phyloP scores from a whole-genome alignment of 2,329 filamentous ascomycete genomes.

The Aspergillus sp. region DNA sequence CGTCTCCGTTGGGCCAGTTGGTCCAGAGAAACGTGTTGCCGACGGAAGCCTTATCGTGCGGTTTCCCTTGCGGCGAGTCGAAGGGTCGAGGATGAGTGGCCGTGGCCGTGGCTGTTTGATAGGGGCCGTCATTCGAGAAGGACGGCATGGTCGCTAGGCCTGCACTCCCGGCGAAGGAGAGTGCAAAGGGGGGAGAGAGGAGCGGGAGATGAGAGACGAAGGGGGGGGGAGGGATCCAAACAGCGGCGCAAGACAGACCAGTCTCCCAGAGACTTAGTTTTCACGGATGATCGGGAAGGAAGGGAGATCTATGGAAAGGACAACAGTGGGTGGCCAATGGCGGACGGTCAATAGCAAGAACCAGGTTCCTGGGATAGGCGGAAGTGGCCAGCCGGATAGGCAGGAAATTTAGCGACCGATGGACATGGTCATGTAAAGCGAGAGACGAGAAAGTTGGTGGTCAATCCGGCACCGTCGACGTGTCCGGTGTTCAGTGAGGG shows the following conservation, averaged over 20 bases:
- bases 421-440: conserved; percentile 23
- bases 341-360: conserved; percentile 4
- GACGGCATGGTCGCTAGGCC: conserved; percentile 37
- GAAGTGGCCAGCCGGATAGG: conserved; percentile 23
- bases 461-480: conserved; percentile 9
- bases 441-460: neutral
- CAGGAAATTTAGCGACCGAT: conserved; percentile 24
- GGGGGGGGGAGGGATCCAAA: neutral
- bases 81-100: conserved; percentile 39
- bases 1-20: conserved; percentile 45
- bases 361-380: conserved; percentile 13
- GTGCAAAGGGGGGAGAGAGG: conserved; percentile 1
- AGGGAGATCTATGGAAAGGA: conserved; percentile 4
- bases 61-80: conserved; percentile 42
- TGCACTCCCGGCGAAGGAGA: conserved; percentile 7
- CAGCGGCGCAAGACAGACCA: neutral
- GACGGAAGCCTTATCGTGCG: conserved; percentile 44
- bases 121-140: conserved; percentile 36
- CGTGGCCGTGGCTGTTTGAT: conserved; percentile 33
- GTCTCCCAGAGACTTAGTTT: neutral
- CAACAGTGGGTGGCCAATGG: conserved; percentile 8
- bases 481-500: conserved; percentile 5
- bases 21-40: conserved; percentile 50
- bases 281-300: conserved; percentile 6
- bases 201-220: neutral